Evolutionary conservation across 75 land plant species (phyloP).

Genomic region (Selaginella moellendorffii): DNA sequence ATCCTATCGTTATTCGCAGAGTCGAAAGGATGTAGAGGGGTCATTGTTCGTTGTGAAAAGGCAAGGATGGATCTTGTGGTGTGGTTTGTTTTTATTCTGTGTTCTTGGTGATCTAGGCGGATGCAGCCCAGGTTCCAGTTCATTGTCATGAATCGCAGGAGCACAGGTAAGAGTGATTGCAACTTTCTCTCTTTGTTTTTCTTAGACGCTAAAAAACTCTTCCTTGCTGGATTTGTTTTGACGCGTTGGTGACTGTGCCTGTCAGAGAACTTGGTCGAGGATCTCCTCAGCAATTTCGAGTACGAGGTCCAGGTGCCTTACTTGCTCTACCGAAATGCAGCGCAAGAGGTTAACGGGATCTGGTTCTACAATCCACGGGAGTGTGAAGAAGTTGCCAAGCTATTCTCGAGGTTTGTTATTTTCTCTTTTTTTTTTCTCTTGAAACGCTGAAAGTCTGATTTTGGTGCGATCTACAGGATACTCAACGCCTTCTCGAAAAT

Average conservation of each 20-base stretch:
- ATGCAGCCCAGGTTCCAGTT: slow-evolving; percentile 88
- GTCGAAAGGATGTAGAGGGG: slow-evolving; percentile 99
- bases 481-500: slow-evolving; percentile 65
- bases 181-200: neutral
- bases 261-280: slow-evolving; percentile 86
- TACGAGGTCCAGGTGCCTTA: slow-evolving; percentile 92
- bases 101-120: slow-evolving; percentile 34
- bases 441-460: neutral
- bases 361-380: slow-evolving; percentile 90
- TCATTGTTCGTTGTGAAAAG: slow-evolving; percentile 96
- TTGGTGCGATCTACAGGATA: slow-evolving; percentile 37
- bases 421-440: slow-evolving; percentile 1
- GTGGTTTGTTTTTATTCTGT: neutral
- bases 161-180: slow-evolving; percentile 42
- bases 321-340: slow-evolving; percentile 70
- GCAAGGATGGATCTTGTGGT: slow-evolving; percentile 17
- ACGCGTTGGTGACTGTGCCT: neutral
- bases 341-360: slow-evolving; percentile 93
- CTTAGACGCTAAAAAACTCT: neutral
- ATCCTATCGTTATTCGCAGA: slow-evolving; percentile 32
- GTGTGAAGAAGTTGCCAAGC: slow-evolving; percentile 85
- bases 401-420: slow-evolving; percentile 53
- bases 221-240: neutral
- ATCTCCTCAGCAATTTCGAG: slow-evolving; percentile 92
- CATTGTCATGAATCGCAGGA: slow-evolving; percentile 92